These are phyloP conservation scores for Leishmania gerbilli DNA, from an alignment of 208 protist genomes.

Conservation along the genomic window DNA sequence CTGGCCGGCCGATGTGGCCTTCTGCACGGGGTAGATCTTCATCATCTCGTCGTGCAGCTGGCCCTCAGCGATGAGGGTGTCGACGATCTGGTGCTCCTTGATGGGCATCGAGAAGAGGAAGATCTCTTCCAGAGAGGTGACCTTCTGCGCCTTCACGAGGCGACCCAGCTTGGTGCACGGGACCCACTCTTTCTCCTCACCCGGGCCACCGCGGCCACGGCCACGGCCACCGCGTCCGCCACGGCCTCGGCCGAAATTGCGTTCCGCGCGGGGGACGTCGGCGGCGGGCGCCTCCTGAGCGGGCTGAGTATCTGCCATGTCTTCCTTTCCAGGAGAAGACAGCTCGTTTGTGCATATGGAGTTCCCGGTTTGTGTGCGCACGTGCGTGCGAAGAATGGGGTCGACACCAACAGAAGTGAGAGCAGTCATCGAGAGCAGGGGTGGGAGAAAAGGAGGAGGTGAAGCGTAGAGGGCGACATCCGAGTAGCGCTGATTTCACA, in stretches of 20 bases:
- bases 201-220: constrained; percentile 39
- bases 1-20: constrained; percentile 99
- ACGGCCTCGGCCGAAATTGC: constrained; percentile 10
- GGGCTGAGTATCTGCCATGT: constrained; percentile 33
- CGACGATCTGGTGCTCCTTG: constrained; percentile 99
- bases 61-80: constrained; percentile 94
- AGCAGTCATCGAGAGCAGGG: not conserved
- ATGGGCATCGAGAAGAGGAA: constrained; percentile 99
- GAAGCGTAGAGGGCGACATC: not conserved
- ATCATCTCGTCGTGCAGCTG: constrained; percentile 95
- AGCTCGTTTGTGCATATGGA: not conserved
- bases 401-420: not conserved
- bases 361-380: not conserved
- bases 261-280: constrained; percentile 19
- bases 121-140: constrained; percentile 98
- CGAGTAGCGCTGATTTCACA: not conserved
- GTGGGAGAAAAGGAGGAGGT: not conserved
- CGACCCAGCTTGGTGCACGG: constrained; percentile 99
- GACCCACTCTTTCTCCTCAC: constrained; percentile 95
- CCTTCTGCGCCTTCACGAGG: constrained; percentile 96
- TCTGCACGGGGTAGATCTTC: constrained; percentile 99
- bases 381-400: not conserved
- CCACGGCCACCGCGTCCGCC: constrained; percentile 9
- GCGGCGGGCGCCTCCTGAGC: constrained; percentile 16
- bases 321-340: not conserved